Percentiles rank a stretch among this genome's conserved stretches.
Conservation (phyloP, 129 eudicot species). For the Ambrosia trifida region DNA sequence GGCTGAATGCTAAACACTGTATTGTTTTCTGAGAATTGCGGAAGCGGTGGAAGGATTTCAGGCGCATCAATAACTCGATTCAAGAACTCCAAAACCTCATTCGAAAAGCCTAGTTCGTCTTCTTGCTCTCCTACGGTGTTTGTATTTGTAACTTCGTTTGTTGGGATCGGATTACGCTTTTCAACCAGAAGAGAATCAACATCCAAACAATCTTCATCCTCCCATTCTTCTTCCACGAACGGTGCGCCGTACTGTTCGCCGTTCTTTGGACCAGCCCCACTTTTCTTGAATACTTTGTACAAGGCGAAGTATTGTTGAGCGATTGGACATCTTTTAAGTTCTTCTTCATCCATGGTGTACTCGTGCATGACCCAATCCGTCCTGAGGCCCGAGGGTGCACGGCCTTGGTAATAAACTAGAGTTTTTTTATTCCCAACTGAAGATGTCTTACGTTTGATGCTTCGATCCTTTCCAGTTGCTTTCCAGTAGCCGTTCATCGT, state of each 20-base stretch:
- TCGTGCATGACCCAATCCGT: slow-evolving; percentile 99
- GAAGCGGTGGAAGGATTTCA: slow-evolving; percentile 34
- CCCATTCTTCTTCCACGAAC: slow-evolving; percentile 91
- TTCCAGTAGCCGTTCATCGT: slow-evolving; percentile 89
- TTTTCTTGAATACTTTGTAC: slow-evolving; percentile 75
- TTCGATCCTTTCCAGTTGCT: slow-evolving; percentile 90
- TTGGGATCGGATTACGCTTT: slow-evolving; percentile 22
- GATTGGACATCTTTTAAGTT: slow-evolving; percentile 68
- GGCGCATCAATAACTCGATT: slow-evolving; percentile 48
- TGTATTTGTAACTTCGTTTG: slow-evolving; percentile 20
- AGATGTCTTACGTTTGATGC: slow-evolving; percentile 49
- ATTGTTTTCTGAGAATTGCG: slow-evolving; percentile 22
- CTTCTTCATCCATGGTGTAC: slow-evolving; percentile 79
- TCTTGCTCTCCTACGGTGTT: neutral
- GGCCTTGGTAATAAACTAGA: slow-evolving; percentile 80
- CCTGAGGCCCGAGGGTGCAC: slow-evolving; percentile 79
- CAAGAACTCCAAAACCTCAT: slow-evolving; percentile 49
- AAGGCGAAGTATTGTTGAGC: slow-evolving; percentile 61
- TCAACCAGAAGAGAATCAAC: slow-evolving; percentile 27
- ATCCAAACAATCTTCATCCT: slow-evolving; percentile 49
- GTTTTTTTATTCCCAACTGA: slow-evolving; percentile 81
- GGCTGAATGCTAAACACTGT: slow-evolving; percentile 18
- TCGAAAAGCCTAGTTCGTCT: slow-evolving; percentile 21
- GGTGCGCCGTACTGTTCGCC: slow-evolving; percentile 97
- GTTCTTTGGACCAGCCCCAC: slow-evolving; percentile 92